Evolutionary conservation across 257 asterid species (phyloP).

Genomic region (Scutellaria minor): DNA sequence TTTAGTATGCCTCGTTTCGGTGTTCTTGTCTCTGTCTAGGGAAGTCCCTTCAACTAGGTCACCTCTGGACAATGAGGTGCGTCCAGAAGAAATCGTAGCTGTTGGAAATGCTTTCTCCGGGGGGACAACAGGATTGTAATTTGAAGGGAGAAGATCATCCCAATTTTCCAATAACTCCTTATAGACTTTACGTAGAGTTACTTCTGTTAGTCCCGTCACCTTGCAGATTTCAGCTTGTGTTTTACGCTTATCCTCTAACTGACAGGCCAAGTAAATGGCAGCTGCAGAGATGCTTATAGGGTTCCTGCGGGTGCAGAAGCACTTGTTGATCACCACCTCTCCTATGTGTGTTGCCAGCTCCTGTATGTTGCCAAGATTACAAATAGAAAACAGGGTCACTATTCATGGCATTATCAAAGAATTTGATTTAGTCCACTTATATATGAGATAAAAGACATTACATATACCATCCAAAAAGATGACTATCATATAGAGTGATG

Average conservation of each 20-base stretch:
- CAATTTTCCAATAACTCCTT: constrained; percentile 91
- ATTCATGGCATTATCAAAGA: background rate
- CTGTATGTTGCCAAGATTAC: constrained; percentile 37
- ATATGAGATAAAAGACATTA: background rate
- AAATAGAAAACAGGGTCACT: background rate
- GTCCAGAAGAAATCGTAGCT: constrained; percentile 76
- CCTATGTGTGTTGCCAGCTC: constrained; percentile 99
- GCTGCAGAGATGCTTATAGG: constrained; percentile 99
- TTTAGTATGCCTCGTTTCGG: constrained; percentile 46
- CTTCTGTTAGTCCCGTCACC: constrained; percentile 98
- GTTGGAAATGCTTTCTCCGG: constrained; percentile 97
- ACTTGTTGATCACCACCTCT: constrained; percentile 92
- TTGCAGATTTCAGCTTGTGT: constrained; percentile 98
- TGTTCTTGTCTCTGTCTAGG: constrained; percentile 51
- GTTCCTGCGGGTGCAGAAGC: constrained; percentile 97
- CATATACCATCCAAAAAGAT: background rate
- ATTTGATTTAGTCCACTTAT: background rate
- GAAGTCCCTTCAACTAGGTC: constrained; percentile 63
- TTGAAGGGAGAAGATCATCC: constrained; percentile 94
- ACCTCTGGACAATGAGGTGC: constrained; percentile 53
- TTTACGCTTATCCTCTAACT: constrained; percentile 93
- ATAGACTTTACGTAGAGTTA: constrained; percentile 92
- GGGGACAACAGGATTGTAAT: constrained; percentile 87
- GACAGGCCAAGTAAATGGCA: constrained; percentile 96
- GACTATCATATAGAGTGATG: constrained; percentile 15